phyloP scores from a whole-genome alignment of 345 rosid genomes.

The Salix dunnii region DNA sequence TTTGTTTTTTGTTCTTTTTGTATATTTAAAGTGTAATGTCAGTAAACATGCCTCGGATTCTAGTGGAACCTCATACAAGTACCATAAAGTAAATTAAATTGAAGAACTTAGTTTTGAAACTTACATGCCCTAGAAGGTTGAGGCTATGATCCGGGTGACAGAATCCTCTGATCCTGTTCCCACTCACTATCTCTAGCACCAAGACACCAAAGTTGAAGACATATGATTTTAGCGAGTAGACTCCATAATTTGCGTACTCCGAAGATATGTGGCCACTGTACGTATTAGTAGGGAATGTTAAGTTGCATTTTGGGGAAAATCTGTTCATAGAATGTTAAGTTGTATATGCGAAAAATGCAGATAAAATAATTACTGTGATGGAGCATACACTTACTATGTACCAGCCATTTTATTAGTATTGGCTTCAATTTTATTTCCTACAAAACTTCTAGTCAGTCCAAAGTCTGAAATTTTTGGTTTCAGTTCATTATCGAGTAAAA shows the following conservation, averaged over 20 bases:
- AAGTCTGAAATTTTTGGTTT: slow-evolving; percentile 11
- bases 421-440: neutral
- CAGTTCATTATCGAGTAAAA: neutral
- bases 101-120: neutral
- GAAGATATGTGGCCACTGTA: slow-evolving; percentile 10
- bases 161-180: neutral
- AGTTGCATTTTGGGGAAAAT: neutral
- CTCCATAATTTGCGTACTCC: slow-evolving; percentile 3
- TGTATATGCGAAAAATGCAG: neutral
- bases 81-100: too few species aligned
- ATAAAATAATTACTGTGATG: neutral
- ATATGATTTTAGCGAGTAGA: slow-evolving; percentile 2
- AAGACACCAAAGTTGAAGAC: slow-evolving; percentile 8
- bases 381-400: slow-evolving; percentile 1
- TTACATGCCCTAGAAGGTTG: slow-evolving; percentile 4
- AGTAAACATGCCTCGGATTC: neutral
- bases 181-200: neutral
- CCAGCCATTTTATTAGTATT: slow-evolving; percentile 1
- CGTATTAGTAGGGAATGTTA: neutral
- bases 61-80: neutral
- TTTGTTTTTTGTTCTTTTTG: neutral
- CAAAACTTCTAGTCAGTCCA: slow-evolving; percentile 9
- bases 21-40: neutral
- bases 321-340: neutral
- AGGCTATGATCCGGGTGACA: neutral